These are phyloP conservation scores for Aspergillus cristatus DNA, from an alignment of 495 filamentous ascomycete genomes.

Conservation along the genomic window DNA sequence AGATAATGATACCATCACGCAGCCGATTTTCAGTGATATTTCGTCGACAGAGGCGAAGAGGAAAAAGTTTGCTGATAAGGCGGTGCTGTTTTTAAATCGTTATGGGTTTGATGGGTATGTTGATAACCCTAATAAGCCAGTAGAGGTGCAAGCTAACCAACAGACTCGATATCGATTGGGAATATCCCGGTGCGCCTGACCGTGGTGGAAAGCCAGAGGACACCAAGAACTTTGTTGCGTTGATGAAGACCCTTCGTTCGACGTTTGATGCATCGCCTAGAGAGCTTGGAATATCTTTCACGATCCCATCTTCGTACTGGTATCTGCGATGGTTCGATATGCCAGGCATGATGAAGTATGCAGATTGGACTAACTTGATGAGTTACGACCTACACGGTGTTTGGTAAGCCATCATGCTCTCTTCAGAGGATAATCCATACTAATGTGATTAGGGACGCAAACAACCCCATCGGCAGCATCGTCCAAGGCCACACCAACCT, in stretches of 20 bases:
- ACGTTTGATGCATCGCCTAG: conserved; percentile 10
- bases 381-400: conserved; percentile 37
- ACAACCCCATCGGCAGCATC: conserved; percentile 8
- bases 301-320: conserved; percentile 40
- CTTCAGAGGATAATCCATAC: too few relatives aligned
- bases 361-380: conserved; percentile 53
- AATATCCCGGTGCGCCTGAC: conserved; percentile 40
- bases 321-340: conserved; percentile 46
- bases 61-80: conserved; percentile 9
- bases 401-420: conserved; percentile 6
- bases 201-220: conserved; percentile 34
- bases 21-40: conserved; percentile 23
- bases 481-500: conserved; percentile 25
- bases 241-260: conserved; percentile 25
- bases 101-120: conserved; percentile 32
- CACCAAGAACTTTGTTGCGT: conserved; percentile 28
- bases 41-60: conserved; percentile 1
- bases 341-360: conserved; percentile 15
- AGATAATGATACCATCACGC: conserved; percentile 25
- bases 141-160: conserved; percentile 24
- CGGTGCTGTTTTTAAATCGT: conserved; percentile 7
- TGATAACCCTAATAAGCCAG: conserved; percentile 22
- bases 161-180: conserved; percentile 43
- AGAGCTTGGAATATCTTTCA: conserved; percentile 33
- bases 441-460: conserved; percentile 4